Percentiles rank a stretch among this genome's conserved stretches.
Conservation (phyloP, 441 rosid species). For the Adansonia madagascariensis region DNA sequence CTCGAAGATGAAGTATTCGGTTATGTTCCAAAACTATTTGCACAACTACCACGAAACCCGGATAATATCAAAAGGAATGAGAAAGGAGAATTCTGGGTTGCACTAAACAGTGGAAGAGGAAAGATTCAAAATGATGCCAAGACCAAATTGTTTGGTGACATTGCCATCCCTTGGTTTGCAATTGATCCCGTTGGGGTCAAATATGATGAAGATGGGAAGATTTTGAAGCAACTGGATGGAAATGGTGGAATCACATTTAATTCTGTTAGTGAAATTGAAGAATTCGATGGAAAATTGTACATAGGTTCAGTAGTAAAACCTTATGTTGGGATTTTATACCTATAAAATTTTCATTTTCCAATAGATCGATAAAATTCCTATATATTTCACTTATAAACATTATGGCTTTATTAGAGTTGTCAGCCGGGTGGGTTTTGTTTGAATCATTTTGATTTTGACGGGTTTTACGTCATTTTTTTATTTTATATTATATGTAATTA, state of each 20-base stretch:
- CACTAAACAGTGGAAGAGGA: slow-evolving; percentile 37
- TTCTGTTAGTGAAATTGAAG: not conserved
- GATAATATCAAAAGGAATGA: slow-evolving; percentile 44
- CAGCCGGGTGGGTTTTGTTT: no score
- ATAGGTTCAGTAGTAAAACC: slow-evolving; percentile 2
- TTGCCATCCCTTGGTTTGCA: slow-evolving; percentile 6
- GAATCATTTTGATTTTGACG: no score
- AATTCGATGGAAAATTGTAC: not conserved
- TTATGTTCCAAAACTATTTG: slow-evolving; percentile 23
- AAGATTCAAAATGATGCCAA: not conserved
- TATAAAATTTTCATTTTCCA: no score
- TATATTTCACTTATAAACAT: no score
- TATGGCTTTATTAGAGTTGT: no score
- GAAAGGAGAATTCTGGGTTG: slow-evolving; percentile 50
- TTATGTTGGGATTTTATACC: not conserved
- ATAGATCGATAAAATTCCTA: no score
- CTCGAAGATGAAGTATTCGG: slow-evolving; percentile 11
- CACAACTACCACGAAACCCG: slow-evolving; percentile 30
- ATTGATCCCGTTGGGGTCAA: slow-evolving; percentile 27
- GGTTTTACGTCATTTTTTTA: no score
- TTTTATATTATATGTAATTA: no score
- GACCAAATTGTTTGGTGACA: not conserved
- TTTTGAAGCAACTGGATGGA: not conserved
- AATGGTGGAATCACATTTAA: not conserved
- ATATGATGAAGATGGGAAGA: not conserved